Evolutionary conservation across 805 yeast genomes (phyloP).

Genomic region (Candida sanyiensis): DNA sequence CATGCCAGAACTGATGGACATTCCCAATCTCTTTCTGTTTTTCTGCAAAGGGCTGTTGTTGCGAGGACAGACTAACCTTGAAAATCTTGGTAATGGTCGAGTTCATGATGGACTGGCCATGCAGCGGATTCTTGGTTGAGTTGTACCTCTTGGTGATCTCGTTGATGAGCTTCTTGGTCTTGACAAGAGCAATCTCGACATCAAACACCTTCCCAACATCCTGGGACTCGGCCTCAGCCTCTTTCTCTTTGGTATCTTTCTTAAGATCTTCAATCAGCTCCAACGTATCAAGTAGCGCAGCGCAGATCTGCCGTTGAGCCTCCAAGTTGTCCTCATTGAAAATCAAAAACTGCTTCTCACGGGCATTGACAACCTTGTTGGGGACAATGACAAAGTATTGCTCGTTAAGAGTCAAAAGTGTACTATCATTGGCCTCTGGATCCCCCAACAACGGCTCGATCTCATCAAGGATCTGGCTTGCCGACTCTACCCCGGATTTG

Average conservation of each 20-base stretch:
- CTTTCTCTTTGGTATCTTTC: conserved; percentile 3
- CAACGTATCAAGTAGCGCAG: conserved; percentile 4
- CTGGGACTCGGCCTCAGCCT: conserved; percentile 7
- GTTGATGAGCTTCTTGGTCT: conserved; percentile 1
- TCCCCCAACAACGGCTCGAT: conserved; percentile 2
- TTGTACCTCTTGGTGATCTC: conserved; percentile 4
- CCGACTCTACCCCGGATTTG: conserved; percentile 5
- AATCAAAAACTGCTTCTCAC: conserved; percentile 4
- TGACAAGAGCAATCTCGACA: conserved; percentile 5
- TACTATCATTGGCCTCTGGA: conserved; percentile 1
- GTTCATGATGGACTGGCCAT: conserved; percentile 1
- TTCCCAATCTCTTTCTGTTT: conserved; percentile 3
- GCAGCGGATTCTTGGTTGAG: conserved; percentile 1
- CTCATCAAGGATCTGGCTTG: conserved; percentile 2
- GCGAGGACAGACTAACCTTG: conserved; percentile 2
- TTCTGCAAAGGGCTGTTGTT: conserved; percentile 3
- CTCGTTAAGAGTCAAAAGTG: conserved; percentile 3
- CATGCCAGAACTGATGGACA: conserved; percentile 8
- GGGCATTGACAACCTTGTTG: conserved; percentile 4
- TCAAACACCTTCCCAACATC: conserved; percentile 5
- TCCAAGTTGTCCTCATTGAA: conserved; percentile 1
- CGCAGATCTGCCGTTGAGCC: conserved; percentile 1
- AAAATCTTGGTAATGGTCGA: neutral
- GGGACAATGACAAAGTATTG: conserved; percentile 8
- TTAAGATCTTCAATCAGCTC: conserved; percentile 5